A percentile compares a stretch with the other conserved stretches of the same genome.
These are phyloP conservation scores for Ottelia alismoides DNA, from an alignment of 106 monocot genomes.

Conservation along the genomic window DNA sequence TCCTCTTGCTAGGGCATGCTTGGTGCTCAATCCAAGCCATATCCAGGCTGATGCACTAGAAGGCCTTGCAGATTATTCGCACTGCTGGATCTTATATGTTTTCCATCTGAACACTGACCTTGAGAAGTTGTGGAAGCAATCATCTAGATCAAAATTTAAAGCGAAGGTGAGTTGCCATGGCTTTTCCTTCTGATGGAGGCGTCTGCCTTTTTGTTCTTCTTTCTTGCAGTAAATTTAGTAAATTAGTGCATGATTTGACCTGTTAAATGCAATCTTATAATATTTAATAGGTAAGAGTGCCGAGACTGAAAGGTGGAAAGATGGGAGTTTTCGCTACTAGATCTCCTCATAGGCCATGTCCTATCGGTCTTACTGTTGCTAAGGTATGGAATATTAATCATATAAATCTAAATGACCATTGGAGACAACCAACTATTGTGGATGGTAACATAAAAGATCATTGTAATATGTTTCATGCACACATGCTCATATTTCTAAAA, in stretches of 20 bases:
- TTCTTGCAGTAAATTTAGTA: neutral
- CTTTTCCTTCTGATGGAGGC: too few species aligned
- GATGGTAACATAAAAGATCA: too few species aligned
- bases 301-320: conserved; percentile 81
- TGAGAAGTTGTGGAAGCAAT: conserved; percentile 87
- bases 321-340: conserved; percentile 93
- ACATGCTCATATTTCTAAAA: too few species aligned
- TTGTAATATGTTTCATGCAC: too few species aligned
- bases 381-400: conserved; percentile 38
- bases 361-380: conserved; percentile 92
- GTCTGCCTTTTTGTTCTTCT: neutral
- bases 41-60: conserved; percentile 61
- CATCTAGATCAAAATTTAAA: conserved; percentile 75
- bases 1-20: conserved; percentile 76
- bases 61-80: conserved; percentile 75
- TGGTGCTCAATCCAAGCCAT: conserved; percentile 47
- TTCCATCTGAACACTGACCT: conserved; percentile 95
- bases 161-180: conserved; percentile 49
- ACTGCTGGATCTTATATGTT: conserved; percentile 92
- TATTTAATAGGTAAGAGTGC: conserved; percentile 74
- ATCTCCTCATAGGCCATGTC: conserved; percentile 94
- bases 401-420: too few species aligned
- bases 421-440: too few species aligned
- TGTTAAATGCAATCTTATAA: neutral
- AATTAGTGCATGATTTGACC: neutral